Percentiles rank a stretch among this genome's conserved stretches.
Evolutionary conservation across 176 grass and related monocot genomes (phyloP).

Genomic region (Aegilops tauschii): DNA sequence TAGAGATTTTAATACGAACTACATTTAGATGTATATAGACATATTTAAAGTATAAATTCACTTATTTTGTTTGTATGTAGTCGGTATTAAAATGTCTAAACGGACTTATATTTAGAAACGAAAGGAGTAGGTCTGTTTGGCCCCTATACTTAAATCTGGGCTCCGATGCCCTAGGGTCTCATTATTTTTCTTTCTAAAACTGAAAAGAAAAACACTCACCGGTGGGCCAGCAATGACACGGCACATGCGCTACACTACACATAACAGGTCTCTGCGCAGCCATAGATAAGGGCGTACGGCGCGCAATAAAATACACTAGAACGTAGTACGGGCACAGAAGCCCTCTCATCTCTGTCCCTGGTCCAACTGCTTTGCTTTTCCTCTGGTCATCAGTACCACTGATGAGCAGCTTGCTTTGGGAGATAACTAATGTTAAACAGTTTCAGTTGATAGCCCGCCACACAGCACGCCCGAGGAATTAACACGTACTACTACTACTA

Average conservation of each 20-base stretch:
- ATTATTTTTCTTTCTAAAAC: no score
- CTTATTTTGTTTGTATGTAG: no score
- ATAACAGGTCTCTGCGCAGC: neutral
- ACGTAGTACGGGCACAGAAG: neutral
- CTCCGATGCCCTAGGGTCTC: no score
- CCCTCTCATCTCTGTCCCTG: neutral
- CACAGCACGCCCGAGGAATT: no score
- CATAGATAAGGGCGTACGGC: neutral
- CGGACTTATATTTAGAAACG: no score
- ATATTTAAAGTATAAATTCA: no score
- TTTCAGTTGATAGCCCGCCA: neutral
- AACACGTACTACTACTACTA: neutral
- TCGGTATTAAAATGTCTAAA: no score
- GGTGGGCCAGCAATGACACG: neutral
- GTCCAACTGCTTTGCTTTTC: neutral
- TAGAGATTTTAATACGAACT: no score
- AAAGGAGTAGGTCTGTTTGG: no score
- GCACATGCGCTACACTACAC: constrained; percentile 23
- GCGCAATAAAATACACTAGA: no score
- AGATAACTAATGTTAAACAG: neutral
- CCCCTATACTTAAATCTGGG: no score
- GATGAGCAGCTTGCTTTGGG: neutral
- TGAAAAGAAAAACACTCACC: neutral
- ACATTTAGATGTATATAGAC: no score
- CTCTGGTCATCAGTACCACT: neutral